Evolutionary conservation across 305 asterid genomes (phyloP).

Genomic region (Solanum hybrid): DNA sequence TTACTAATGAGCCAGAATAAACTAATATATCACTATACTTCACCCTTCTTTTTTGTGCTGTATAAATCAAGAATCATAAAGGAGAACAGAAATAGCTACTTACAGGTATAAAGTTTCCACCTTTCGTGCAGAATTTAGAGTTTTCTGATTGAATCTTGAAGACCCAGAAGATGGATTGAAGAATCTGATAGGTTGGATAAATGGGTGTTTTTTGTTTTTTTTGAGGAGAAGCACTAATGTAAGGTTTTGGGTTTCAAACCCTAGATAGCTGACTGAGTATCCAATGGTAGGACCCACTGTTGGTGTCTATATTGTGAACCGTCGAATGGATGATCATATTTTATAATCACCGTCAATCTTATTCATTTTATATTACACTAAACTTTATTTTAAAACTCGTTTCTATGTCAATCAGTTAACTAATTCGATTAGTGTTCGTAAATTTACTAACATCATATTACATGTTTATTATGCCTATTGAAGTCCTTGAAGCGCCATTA

Average conservation of each 20-base stretch:
- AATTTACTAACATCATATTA: background rate
- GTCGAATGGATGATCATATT: background rate
- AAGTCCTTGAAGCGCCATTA: background rate
- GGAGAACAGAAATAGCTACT: conserved; percentile 15
- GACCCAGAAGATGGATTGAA: conserved; percentile 13
- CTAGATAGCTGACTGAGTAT: background rate
- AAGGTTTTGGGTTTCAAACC: background rate
- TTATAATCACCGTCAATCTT: background rate
- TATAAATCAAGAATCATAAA: conserved; percentile 7
- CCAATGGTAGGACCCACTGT: background rate
- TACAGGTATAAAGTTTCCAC: conserved; percentile 24
- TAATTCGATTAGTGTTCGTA: background rate
- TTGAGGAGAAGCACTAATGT: background rate
- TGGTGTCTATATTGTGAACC: background rate
- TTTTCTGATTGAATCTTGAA: conserved; percentile 10
- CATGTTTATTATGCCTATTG: background rate
- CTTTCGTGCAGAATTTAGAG: background rate
- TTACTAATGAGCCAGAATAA: background rate
- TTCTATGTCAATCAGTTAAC: background rate
- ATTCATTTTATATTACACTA: background rate
- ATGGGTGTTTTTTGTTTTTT: background rate
- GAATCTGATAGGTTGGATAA: conserved; percentile 3
- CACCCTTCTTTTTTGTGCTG: background rate
- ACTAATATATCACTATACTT: background rate
- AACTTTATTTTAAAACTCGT: background rate